These are phyloP conservation scores for Phytophthora sp. DNA, from an alignment of 352 stramenopile species.

Conservation along the genomic window DNA sequence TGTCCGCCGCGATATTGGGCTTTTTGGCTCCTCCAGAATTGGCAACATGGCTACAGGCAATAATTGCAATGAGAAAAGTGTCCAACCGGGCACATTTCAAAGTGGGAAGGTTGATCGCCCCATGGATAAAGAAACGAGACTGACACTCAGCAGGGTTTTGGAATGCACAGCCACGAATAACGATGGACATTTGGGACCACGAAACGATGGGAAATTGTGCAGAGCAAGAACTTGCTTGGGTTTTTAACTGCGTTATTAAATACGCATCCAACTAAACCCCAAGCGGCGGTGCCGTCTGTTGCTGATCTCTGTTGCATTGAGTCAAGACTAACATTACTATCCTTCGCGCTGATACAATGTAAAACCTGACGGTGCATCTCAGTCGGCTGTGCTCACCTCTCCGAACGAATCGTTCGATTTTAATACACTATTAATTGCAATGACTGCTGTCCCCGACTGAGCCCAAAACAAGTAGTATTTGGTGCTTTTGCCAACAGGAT, in stretches of 20 bases:
- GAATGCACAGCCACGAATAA: conserved; percentile 10
- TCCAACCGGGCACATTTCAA: not conserved
- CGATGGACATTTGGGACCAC: conserved; percentile 18
- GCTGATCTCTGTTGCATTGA: not conserved
- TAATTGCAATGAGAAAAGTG: conserved; percentile 13
- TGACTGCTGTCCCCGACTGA: too few relatives aligned
- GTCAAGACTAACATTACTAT: conserved; percentile 3
- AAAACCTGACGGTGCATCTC: conserved; percentile 9
- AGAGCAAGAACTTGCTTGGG: conserved; percentile 12
- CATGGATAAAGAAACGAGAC: too few relatives aligned
- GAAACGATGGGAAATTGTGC: conserved; percentile 28
- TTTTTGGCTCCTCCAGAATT: conserved; percentile 28
- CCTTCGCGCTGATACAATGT: not conserved
- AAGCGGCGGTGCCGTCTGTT: not conserved
- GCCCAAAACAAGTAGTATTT: too few relatives aligned
- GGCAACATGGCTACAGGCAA: conserved; percentile 20
- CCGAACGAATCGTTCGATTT: too few relatives aligned
- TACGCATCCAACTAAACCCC: too few relatives aligned
- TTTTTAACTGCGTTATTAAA: too few relatives aligned
- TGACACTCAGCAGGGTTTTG: too few relatives aligned
- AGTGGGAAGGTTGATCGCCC: too few relatives aligned
- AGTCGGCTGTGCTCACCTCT: too few relatives aligned
- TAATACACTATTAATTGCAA: too few relatives aligned
- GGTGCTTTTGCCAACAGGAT: too few relatives aligned
- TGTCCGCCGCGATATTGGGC: conserved; percentile 7